Conservation (phyloP, 2,329 filamentous ascomycete species). For the Pestalotiopsis sp. region DNA sequence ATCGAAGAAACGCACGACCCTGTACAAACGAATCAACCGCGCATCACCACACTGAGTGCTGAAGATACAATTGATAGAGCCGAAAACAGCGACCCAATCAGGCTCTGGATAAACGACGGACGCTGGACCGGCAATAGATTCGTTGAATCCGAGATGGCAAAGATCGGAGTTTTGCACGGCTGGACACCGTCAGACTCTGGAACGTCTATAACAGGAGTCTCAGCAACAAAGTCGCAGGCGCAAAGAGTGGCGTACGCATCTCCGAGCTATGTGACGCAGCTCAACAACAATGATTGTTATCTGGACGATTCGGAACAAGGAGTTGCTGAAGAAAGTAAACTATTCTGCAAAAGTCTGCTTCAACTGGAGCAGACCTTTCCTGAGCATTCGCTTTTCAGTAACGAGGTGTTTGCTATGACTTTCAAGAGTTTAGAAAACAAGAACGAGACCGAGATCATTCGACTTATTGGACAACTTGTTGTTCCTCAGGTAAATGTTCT, state of each 20-base stretch:
- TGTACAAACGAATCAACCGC: background rate
- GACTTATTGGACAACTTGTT: background rate
- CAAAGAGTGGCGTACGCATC: background rate
- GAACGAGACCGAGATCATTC: background rate
- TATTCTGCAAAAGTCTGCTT: background rate
- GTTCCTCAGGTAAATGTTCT: background rate
- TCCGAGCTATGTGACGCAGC: background rate
- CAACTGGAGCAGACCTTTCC: background rate
- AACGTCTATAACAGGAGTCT: background rate
- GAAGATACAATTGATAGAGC: background rate
- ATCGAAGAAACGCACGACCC: background rate
- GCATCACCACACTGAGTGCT: background rate
- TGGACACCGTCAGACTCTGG: background rate
- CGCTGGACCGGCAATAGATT: conserved; percentile 26
- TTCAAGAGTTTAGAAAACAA: background rate
- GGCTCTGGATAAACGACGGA: conserved; percentile 22
- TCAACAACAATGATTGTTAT: background rate
- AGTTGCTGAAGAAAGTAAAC: background rate
- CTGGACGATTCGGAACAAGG: background rate
- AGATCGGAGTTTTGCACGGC: conserved; percentile 2
- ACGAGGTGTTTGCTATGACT: background rate
- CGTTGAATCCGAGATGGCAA: conserved; percentile 34
- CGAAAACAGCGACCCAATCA: conserved; percentile 15
- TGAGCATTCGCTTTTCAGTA: background rate
- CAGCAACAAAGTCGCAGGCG: background rate